phyloP scores from a whole-genome alignment of 2,329 filamentous ascomycete species.

The Phoma sp. region DNA sequence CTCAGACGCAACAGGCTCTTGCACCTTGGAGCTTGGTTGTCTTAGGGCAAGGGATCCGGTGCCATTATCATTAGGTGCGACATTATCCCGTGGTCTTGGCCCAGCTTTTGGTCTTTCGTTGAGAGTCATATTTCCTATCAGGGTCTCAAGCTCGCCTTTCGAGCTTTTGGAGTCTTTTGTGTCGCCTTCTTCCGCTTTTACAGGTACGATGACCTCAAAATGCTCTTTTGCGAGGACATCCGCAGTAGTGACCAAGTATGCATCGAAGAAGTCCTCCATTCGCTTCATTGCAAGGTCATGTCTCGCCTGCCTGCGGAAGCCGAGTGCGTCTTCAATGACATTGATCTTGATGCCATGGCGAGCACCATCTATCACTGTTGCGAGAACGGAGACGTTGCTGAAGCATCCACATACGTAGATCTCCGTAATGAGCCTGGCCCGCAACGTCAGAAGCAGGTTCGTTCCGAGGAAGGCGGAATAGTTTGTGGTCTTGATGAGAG shows the following conservation, averaged over 20 bases:
- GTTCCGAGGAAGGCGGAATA: constrained; percentile 88
- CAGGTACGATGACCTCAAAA: constrained; percentile 10
- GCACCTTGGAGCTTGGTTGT: background rate
- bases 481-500: constrained; percentile 70
- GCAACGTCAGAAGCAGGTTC: constrained; percentile 73
- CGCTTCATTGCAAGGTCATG: constrained; percentile 73
- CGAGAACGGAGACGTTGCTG: constrained; percentile 87
- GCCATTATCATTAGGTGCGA: background rate
- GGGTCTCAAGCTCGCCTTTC: constrained; percentile 28
- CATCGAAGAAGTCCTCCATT: constrained; percentile 77
- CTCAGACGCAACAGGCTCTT: background rate
- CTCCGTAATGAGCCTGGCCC: constrained; percentile 87
- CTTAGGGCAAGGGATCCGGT: background rate
- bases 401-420: constrained; percentile 87
- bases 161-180: background rate
- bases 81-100: background rate
- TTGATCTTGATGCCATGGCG: constrained; percentile 87
- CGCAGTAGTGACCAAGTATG: constrained; percentile 65
- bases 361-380: constrained; percentile 88
- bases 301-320: constrained; percentile 72
- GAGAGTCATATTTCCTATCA: constrained; percentile 34
- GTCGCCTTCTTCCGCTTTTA: constrained; percentile 9
- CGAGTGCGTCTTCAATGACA: constrained; percentile 86
- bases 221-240: constrained; percentile 59
- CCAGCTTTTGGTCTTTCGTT: background rate